phyloP scores from a whole-genome alignment of 1,284 basidiomycete species.

The Acaromyces ingoldii region DNA sequence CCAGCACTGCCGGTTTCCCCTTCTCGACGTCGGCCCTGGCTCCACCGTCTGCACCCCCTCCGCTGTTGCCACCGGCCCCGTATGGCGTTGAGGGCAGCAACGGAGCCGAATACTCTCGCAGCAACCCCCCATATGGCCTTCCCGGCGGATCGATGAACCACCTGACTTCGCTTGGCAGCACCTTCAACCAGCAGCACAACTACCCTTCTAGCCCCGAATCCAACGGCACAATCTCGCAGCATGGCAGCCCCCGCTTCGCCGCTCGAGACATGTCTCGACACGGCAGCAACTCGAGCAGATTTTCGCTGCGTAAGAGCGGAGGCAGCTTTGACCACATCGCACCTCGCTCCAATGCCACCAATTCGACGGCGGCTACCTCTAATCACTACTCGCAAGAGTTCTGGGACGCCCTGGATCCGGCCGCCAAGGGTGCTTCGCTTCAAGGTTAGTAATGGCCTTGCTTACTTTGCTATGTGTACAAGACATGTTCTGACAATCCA shows the following conservation, averaged over 20 bases:
- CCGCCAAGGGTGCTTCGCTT: conserved; percentile 1
- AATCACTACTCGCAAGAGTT: conserved; percentile 10
- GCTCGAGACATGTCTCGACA: conserved; percentile 23
- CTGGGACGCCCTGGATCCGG: conserved; percentile 23
- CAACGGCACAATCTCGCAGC: conserved; percentile 20
- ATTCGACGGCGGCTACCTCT: neutral
- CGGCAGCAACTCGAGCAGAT: conserved; percentile 22
- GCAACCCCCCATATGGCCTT: conserved; percentile 2
- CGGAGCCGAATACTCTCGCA: neutral
- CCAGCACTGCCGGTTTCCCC: too few relatives aligned
- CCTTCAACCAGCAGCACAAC: conserved; percentile 18
- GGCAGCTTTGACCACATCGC: conserved; percentile 5
- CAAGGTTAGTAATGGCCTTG: too few relatives aligned
- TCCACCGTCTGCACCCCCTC: neutral
- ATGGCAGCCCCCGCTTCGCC: conserved; percentile 33
- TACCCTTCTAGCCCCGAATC: conserved; percentile 36
- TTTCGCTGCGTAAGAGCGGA: neutral
- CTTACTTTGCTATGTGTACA: too few relatives aligned
- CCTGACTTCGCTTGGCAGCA: neutral
- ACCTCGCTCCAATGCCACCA: neutral
- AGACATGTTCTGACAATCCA: too few relatives aligned
- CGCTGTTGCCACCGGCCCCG: conserved; percentile 1
- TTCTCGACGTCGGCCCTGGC: neutral
- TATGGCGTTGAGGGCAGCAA: neutral
- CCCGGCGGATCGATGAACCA: neutral